Evolutionary conservation across 495 filamentous ascomycete genomes (phyloP).

Genomic region (Achaetomiella virescens): DNA sequence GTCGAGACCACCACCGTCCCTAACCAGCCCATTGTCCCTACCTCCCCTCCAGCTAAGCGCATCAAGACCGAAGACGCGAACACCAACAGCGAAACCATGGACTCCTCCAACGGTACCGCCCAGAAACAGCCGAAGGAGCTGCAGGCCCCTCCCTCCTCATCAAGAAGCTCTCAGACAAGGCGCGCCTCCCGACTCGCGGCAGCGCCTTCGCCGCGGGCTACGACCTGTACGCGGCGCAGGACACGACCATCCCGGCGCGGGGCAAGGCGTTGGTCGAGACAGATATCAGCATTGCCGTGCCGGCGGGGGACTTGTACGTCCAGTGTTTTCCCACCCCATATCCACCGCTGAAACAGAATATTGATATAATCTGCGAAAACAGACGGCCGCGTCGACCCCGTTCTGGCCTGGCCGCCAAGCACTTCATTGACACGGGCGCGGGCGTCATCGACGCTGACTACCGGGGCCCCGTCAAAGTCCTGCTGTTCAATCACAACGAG

Average conservation of each 20-base stretch:
- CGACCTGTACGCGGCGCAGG: conserved; percentile 72
- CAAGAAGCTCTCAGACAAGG: conserved; percentile 74
- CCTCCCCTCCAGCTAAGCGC: conserved; percentile 44
- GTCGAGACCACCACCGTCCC: conserved; percentile 41
- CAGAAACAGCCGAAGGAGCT: conserved; percentile 21
- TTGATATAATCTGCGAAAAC: neutral
- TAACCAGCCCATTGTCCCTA: conserved; percentile 29
- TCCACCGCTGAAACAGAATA: neutral
- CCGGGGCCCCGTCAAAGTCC: conserved; percentile 83
- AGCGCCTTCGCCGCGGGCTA: conserved; percentile 89
- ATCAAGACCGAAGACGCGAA: conserved; percentile 34
- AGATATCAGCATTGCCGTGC: conserved; percentile 81
- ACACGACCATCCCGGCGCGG: conserved; percentile 67
- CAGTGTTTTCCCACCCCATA: neutral
- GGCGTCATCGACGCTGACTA: conserved; percentile 98
- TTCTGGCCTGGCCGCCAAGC: conserved; percentile 83
- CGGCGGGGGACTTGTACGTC: conserved; percentile 76
- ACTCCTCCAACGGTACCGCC: conserved; percentile 2
- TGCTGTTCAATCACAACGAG: conserved; percentile 88
- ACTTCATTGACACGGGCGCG: conserved; percentile 90
- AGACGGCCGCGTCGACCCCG: conserved; percentile 90
- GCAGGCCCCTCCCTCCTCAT: conserved; percentile 61
- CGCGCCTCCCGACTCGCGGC: conserved; percentile 74
- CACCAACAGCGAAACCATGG: conserved; percentile 13
- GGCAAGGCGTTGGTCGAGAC: conserved; percentile 86